Evolutionary conservation across 2,329 filamentous ascomycete genomes (phyloP), one percentile per base, ranked within the genome.

Genomic region (Calonectria pseudoturangicola): DNA sequence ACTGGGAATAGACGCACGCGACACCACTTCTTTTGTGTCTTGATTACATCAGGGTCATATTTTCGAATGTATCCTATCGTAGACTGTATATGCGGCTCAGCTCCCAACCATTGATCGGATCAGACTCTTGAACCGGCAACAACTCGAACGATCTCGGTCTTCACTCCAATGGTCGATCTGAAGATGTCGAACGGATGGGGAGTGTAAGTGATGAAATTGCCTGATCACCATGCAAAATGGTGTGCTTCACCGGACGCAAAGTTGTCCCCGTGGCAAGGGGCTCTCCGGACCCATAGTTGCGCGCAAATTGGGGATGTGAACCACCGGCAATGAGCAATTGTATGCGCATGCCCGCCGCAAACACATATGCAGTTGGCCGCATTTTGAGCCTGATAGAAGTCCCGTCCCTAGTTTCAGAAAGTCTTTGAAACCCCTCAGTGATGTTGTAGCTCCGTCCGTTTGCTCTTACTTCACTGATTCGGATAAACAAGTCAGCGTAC

Each of bases 251-350:
- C 4, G 54, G 54, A 41, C 36, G 9, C 13, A 60, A 27, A 6
- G 54, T 60, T 2, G 54, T 60, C 1, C 33, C 54, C 6, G 54
- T 60, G 6, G 54, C 54, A 27, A 60, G 54, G 10, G 54, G 54
- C 36, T 60, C 54, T 27, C 33, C 54, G 0, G 54, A 27, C 21
- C 54, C 54, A 10, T 41, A 39, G 6, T 60, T 41, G 25, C 54
- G 54, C 13, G 54, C 54, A 60, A 60, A 60, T 21, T 60, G 54
- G 54, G 54, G 54, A 18, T 60, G 54, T 0, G 54, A 60, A 13
- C 54, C 54, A 5, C 54, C 54, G 8, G 54, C 33, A 27, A 60
- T 60, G 25, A 60, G 54, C 25, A 60, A 9, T 10, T 60, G 54
- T 16, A 60, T 41, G 3, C 33, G 54, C 9, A 30, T 60, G 3